Conservation (phyloP, 148 eudicot species). For the Talinum fruticosum region DNA sequence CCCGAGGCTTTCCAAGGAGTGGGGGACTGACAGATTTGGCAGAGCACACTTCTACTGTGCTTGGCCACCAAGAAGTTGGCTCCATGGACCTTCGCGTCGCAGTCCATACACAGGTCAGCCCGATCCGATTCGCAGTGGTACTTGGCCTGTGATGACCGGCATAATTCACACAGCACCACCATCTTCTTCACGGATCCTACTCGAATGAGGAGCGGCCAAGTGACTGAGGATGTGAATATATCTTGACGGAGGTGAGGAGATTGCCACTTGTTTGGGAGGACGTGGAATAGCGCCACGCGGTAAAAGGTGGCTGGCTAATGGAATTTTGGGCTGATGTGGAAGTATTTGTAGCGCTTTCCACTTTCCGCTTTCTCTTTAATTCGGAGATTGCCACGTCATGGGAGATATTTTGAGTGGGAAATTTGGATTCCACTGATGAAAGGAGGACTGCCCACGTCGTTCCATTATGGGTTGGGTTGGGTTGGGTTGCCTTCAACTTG, state of each 20-base stretch:
- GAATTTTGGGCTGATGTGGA: neutral
- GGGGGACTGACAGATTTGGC: slow-evolving; percentile 37
- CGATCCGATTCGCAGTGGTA: slow-evolving; percentile 41
- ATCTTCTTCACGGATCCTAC: slow-evolving; percentile 4
- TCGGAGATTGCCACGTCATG: neutral
- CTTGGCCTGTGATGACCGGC: slow-evolving; percentile 25
- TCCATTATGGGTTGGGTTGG: too few relatives aligned
- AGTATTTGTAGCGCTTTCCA: neutral
- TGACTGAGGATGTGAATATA: neutral
- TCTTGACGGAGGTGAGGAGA: neutral
- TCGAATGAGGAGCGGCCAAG: too few relatives aligned
- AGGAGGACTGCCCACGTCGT: neutral
- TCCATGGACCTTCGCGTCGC: slow-evolving; percentile 49
- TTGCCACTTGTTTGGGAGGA: neutral
- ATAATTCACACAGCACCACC: slow-evolving; percentile 32
- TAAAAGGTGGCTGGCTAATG: neutral
- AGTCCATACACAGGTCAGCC: slow-evolving; percentile 37
- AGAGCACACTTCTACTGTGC: slow-evolving; percentile 36
- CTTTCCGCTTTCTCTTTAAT: neutral
- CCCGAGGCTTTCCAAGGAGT: slow-evolving; percentile 55
- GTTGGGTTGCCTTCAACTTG: too few relatives aligned
- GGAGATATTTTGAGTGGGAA: neutral
- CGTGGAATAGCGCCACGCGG: neutral
- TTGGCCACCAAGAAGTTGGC: slow-evolving; percentile 48
- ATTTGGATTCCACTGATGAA: too few relatives aligned